These are phyloP conservation scores for Thoreauomyces humboldtii DNA, from an alignment of 192 early-diverging fungal genomes.

Conservation along the genomic window DNA sequence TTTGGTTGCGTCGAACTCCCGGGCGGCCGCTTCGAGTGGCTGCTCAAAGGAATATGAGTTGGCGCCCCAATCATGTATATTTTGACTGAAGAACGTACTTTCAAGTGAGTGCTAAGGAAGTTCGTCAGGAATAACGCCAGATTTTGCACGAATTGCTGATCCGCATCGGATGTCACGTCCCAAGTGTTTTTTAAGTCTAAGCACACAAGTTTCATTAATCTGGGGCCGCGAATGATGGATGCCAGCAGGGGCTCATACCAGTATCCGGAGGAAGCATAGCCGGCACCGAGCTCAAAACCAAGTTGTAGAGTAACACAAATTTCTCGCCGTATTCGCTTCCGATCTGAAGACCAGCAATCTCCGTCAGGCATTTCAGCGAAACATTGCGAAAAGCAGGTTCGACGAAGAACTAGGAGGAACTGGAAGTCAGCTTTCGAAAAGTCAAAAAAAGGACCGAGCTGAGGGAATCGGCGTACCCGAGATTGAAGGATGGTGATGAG, in stretches of 20 bases:
- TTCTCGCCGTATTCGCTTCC: constrained; percentile 77
- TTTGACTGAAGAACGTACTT: constrained; percentile 48
- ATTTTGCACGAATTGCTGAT: constrained; percentile 97
- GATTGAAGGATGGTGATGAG: constrained; percentile 80
- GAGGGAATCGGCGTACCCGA: constrained; percentile 72
- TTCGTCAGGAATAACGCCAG: constrained; percentile 87
- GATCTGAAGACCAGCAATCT: constrained; percentile 87
- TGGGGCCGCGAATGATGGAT: not conserved
- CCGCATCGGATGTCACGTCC: constrained; percentile 79
- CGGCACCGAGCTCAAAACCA: constrained; percentile 69
- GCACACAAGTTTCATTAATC: too few species aligned
- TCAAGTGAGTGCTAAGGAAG: constrained; percentile 81
- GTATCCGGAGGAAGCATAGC: constrained; percentile 67
- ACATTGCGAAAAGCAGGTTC: constrained; percentile 86
- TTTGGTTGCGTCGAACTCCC: constrained; percentile 1
- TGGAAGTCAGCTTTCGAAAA: not conserved
- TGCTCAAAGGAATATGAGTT: constrained; percentile 3
- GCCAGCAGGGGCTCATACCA: constrained; percentile 44
- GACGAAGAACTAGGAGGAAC: constrained; percentile 84
- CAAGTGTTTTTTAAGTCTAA: constrained; percentile 52
- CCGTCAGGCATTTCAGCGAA: constrained; percentile 94
- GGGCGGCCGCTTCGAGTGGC: constrained; percentile 36
- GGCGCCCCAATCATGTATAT: not conserved
- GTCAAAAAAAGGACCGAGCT: not conserved
- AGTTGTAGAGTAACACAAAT: constrained; percentile 81